Conservation (phyloP, 306 rosid species). For the Pterocarpus santalinus region DNA sequence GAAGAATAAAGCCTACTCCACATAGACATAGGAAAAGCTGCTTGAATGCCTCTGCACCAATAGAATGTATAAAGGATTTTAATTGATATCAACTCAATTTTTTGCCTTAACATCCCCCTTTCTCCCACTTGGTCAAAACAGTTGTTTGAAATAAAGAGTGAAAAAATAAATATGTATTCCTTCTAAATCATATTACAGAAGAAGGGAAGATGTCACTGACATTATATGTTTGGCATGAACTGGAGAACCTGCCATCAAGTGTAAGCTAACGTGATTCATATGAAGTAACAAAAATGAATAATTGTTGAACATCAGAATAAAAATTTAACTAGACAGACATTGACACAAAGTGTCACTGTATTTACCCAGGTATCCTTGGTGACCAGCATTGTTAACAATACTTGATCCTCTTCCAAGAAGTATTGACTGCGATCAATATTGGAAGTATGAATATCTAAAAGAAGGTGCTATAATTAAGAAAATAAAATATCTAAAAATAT, state of each 20-base stretch:
- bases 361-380: slow-evolving; percentile 36
- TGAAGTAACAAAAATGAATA: background rate
- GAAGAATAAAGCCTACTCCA: slow-evolving; percentile 47
- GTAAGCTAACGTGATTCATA: slow-evolving; percentile 10
- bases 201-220: slow-evolving; percentile 30
- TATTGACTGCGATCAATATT: slow-evolving; percentile 26
- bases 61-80: background rate
- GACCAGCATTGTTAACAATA: slow-evolving; percentile 12
- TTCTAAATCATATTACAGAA: background rate
- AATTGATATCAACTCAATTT: slow-evolving; percentile 7
- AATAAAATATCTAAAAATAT: no score
- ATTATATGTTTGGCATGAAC: slow-evolving; percentile 30
- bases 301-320: slow-evolving; percentile 13
- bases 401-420: slow-evolving; percentile 44
- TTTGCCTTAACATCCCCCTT: background rate
- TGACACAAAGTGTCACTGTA: background rate
- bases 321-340: slow-evolving; percentile 1
- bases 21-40: slow-evolving; percentile 40
- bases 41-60: slow-evolving; percentile 48
- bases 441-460: slow-evolving; percentile 16
- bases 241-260: slow-evolving; percentile 42
- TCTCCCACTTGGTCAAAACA: background rate
- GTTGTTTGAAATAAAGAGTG: background rate
- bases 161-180: background rate
- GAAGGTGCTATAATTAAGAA: background rate